Conservation (phyloP, 2,329 filamentous ascomycete genomes). For the Lecanicillium sp. region DNA sequence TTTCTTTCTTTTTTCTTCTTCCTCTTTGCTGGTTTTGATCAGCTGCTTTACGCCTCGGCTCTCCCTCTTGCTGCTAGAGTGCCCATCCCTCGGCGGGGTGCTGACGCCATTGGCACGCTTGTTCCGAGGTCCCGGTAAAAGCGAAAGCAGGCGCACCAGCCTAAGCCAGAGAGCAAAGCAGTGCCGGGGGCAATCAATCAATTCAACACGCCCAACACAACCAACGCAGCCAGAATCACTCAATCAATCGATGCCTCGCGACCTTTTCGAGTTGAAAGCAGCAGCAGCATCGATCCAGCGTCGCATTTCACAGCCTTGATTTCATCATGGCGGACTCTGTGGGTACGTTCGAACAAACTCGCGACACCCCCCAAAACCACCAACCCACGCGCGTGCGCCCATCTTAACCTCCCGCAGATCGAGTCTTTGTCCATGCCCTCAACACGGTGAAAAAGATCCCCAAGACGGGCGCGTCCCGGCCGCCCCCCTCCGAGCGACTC, state of each 20-base stretch:
- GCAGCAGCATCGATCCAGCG: conserved; percentile 5
- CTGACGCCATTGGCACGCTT: conserved; percentile 15
- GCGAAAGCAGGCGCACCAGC: too few relatives aligned
- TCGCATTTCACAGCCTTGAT: conserved; percentile 1
- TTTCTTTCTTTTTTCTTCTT: too few relatives aligned
- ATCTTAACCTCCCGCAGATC: conserved; percentile 53
- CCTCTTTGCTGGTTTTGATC: too few relatives aligned
- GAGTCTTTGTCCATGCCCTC: conserved; percentile 97
- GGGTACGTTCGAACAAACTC: too few relatives aligned
- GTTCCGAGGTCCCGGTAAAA: conserved; percentile 14
- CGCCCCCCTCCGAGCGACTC: conserved; percentile 77
- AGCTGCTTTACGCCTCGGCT: not conserved
- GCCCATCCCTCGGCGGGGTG: conserved; percentile 12
- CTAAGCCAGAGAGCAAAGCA: too few relatives aligned
- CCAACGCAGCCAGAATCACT: too few relatives aligned
- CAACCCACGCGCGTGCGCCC: not conserved
- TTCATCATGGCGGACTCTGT: conserved; percentile 35
- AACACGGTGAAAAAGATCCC: conserved; percentile 98
- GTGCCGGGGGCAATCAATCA: too few relatives aligned
- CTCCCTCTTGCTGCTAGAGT: not conserved
- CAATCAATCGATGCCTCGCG: too few relatives aligned
- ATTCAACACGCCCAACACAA: too few relatives aligned
- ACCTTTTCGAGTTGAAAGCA: conserved; percentile 4
- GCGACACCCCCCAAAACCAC: too few relatives aligned
- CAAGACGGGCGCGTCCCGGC: conserved; percentile 83